phyloP scores from a whole-genome alignment of 331 rosid species.

The Stylosanthes scabra region DNA sequence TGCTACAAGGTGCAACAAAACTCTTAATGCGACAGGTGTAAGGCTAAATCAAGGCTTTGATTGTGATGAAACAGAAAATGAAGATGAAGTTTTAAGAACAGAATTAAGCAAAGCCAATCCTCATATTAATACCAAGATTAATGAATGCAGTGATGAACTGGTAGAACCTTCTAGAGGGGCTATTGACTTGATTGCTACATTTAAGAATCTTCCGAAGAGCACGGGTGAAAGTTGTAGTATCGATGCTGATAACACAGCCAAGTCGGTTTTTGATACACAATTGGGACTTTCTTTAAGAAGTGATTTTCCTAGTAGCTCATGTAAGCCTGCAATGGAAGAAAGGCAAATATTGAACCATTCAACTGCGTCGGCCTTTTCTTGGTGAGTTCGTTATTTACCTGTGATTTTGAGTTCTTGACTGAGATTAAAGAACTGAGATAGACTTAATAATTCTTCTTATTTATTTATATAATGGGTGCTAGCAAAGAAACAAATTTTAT shows the following conservation, averaged over 20 bases:
- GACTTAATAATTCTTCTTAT: constrained; percentile 1
- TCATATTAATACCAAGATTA: constrained; percentile 37
- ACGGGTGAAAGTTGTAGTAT: constrained; percentile 38
- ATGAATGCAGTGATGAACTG: constrained; percentile 40
- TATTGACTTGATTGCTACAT: constrained; percentile 71
- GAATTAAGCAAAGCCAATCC: constrained; percentile 47
- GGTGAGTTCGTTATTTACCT: constrained; percentile 54
- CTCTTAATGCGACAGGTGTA: constrained; percentile 35
- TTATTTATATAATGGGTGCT: neutral
- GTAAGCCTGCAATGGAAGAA: constrained; percentile 50
- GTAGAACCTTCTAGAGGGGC: constrained; percentile 54
- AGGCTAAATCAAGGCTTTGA: constrained; percentile 46
- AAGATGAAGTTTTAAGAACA: constrained; percentile 41
- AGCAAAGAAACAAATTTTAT: constrained; percentile 18
- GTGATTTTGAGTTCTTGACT: constrained; percentile 10
- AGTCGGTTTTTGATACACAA: constrained; percentile 50
- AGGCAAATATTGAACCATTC: constrained; percentile 63
- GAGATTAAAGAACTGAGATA: constrained; percentile 20
- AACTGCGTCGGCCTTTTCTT: constrained; percentile 77
- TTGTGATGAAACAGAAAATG: constrained; percentile 41
- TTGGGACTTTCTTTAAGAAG: constrained; percentile 73
- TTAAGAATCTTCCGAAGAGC: constrained; percentile 49
- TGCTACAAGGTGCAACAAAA: constrained; percentile 42
- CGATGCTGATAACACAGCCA: constrained; percentile 40
- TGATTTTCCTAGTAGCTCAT: constrained; percentile 42